Evolutionary conservation across 352 stramenopile genomes (phyloP).

Genomic region (Phytophthora europaea): DNA sequence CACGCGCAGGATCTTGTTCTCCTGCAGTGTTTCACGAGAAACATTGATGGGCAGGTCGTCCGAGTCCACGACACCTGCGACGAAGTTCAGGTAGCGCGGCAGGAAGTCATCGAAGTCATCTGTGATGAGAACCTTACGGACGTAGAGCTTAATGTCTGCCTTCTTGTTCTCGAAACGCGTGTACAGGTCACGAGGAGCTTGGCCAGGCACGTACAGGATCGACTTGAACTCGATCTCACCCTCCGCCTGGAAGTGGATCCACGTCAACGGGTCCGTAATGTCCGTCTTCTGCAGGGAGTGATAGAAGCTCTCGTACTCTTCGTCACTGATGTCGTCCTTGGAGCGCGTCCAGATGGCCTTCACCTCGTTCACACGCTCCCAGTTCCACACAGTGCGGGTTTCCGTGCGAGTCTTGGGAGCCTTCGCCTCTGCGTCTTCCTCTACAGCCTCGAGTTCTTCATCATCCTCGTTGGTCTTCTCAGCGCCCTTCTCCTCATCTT

Average conservation of each 20-base stretch:
- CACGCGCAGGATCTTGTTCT: conserved; percentile 99
- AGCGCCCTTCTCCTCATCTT: too few species aligned
- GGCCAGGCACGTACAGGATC: conserved; percentile 97
- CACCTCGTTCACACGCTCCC: conserved; percentile 97
- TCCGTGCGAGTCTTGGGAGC: conserved; percentile 91
- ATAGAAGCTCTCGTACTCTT: conserved; percentile 99
- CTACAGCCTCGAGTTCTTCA: conserved; percentile 82
- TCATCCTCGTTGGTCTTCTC: conserved; percentile 52
- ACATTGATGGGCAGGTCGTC: conserved; percentile 99
- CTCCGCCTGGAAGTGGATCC: conserved; percentile 99
- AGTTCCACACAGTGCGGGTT: conserved; percentile 95
- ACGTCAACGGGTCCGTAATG: conserved; percentile 91
- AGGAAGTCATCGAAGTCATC: conserved; percentile 99
- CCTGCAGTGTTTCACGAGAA: conserved; percentile 98
- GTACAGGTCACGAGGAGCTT: conserved; percentile 90
- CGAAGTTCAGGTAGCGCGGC: conserved; percentile 99
- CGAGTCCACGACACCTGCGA: conserved; percentile 99
- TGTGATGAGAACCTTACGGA: conserved; percentile 99
- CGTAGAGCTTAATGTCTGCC: conserved; percentile 97
- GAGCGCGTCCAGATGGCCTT: conserved; percentile 98
- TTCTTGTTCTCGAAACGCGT: conserved; percentile 94
- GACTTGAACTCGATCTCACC: conserved; percentile 99
- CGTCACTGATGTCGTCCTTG: conserved; percentile 97
- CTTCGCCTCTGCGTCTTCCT: conserved; percentile 69
- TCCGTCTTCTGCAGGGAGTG: conserved; percentile 95